phyloP scores from a whole-genome alignment of 306 rosid species.

The Fragaria iinumae region DNA sequence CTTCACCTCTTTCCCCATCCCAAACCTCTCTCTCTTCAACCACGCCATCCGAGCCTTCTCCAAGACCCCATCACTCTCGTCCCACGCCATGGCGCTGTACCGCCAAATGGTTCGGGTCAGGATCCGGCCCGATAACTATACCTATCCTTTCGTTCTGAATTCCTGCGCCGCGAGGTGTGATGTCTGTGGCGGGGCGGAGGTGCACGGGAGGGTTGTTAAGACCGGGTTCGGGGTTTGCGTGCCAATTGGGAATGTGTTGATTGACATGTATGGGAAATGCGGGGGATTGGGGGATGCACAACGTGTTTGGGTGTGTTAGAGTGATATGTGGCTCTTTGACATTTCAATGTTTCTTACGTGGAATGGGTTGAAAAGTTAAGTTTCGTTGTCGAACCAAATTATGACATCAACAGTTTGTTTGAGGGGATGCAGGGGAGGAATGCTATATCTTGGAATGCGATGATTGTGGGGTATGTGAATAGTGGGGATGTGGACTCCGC shows the following conservation, averaged over 20 bases:
- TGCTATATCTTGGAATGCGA: conserved; percentile 30
- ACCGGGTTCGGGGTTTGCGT: conserved; percentile 21
- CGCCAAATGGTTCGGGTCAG: conserved; percentile 12
- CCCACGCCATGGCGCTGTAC: conserved; percentile 1
- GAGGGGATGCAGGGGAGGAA: conserved; percentile 6
- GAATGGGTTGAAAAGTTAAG: too few species aligned
- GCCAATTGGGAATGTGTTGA: conserved; percentile 25
- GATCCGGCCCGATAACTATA: conserved; percentile 21
- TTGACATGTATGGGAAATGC: conserved; percentile 30
- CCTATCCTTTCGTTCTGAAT: conserved; percentile 19
- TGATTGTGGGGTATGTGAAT: conserved; percentile 26
- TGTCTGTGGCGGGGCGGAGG: conserved; percentile 11
- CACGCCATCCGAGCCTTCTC: conserved; percentile 25
- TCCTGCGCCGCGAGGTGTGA: conserved; percentile 16
- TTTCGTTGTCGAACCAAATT: too few species aligned
- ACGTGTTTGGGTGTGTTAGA: too few species aligned
- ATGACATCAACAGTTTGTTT: too few species aligned
- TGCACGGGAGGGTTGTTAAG: conserved; percentile 23
- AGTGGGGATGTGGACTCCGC: conserved; percentile 24
- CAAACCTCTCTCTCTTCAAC: conserved; percentile 28
- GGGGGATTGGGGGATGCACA: conserved; percentile 6
- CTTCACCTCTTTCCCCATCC: conserved; percentile 23
- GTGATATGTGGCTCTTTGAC: too few species aligned
- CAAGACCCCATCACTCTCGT: conserved; percentile 3
- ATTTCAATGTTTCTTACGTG: too few species aligned